A percentile compares a stretch with the other conserved stretches of the same genome.
Evolutionary conservation across 495 filamentous ascomycete genomes (phyloP).

Genomic region (Xylaria castorea): DNA sequence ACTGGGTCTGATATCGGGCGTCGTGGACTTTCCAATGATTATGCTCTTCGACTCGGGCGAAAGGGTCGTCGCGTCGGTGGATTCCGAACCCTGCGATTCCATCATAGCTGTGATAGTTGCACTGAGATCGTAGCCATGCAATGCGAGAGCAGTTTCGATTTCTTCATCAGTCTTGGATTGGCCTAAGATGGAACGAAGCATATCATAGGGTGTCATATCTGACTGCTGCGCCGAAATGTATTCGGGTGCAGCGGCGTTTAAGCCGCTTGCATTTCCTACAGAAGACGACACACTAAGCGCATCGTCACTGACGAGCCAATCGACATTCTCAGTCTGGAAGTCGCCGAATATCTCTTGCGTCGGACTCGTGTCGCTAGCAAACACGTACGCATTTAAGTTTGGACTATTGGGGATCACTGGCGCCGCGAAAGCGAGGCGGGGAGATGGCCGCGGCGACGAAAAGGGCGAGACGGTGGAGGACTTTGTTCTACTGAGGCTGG

Average conservation of each 20-base stretch:
- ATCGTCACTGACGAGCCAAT: slow-evolving; percentile 96
- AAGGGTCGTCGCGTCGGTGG: slow-evolving; percentile 50
- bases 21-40: slow-evolving; percentile 91
- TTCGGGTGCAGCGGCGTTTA: slow-evolving; percentile 78
- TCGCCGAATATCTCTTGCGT: slow-evolving; percentile 88
- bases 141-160: slow-evolving; percentile 85
- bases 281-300: slow-evolving; percentile 78
- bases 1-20: slow-evolving; percentile 69
- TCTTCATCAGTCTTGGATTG: slow-evolving; percentile 91
- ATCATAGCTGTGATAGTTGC: slow-evolving; percentile 88
- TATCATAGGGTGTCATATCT: slow-evolving; percentile 98
- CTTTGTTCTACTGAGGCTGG: slow-evolving; percentile 72
- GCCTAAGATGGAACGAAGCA: slow-evolving; percentile 92
- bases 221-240: slow-evolving; percentile 76
- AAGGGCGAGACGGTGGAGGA: slow-evolving; percentile 89
- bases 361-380: slow-evolving; percentile 73
- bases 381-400: slow-evolving; percentile 91
- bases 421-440: slow-evolving; percentile 85
- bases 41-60: slow-evolving; percentile 62
- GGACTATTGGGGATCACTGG: slow-evolving; percentile 96
- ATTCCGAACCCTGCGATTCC: slow-evolving; percentile 55
- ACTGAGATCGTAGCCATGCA: slow-evolving; percentile 90
- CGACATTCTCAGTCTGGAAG: slow-evolving; percentile 89
- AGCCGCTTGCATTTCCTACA: slow-evolving; percentile 65
- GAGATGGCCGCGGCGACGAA: slow-evolving; percentile 91